Base-by-base conservation (phyloP, 2,329 filamentous ascomycete genomes). In the Xylariaceae sp. region DNA sequence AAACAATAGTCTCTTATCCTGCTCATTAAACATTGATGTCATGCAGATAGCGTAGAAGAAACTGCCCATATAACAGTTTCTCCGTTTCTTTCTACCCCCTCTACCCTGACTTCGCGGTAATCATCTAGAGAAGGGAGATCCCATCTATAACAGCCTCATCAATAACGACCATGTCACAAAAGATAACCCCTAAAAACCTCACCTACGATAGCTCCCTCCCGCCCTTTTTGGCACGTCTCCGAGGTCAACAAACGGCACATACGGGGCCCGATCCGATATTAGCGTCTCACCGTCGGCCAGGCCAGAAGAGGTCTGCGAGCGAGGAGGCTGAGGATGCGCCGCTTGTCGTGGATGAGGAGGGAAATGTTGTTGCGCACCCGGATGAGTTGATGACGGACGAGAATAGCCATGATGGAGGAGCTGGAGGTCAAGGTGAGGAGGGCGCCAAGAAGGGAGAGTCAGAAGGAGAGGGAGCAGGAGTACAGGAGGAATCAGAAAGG, bases 281-380 rank as follows among this genome's bases (percentile, higher is more conserved):
- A 29, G 71, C 75, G 1, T 69, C 67, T 5, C 70, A 69, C 16
- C 67, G 76, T 2, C 68, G 77, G n/a, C 68, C 73, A 12, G 59
- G 52, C 10, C 48, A 54, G 67, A 77, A 71, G 66, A 75, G 74
- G 27, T 79, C 77, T 14, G 79, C 71, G 48, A 82, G 84, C 55
- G 83, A 83, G 33, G 82, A 89, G 49, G 85, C 85, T 11, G 87
- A 92, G 55, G 87, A 92, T 63, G 83, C 75, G 40, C 88, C 88
- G 0, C 74, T 88, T 0, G 81, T 88, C 41, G 80, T 93, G 4
- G 79, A 92, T 54, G 86, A 89, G 61, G 73, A 77, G 4, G 85
- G 81, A 40, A 85, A 88, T 44, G 75, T 83, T 22, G 76, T 84
- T 22, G 37, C 65, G 67, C 55, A 80, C 52, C 50, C 56, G 37